Base-by-base conservation (phyloP, 2,329 filamentous ascomycete species). In the Fusarium redolens region DNA sequence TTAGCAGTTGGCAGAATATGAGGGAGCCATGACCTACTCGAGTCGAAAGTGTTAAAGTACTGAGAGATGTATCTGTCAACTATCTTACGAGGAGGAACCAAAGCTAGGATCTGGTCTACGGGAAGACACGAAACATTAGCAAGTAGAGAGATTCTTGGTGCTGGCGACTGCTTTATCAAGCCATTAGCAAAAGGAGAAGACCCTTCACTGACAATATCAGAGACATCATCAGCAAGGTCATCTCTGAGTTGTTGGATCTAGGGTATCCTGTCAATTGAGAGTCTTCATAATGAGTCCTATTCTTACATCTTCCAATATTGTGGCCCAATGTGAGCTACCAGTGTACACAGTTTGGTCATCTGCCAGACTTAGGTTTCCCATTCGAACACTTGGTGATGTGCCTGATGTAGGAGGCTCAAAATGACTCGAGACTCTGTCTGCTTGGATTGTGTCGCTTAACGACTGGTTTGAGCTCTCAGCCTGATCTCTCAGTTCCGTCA, bases 11-110 rank as follows among this genome's bases (percentile, higher is more conserved):
- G 14, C 6, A 15, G 31, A 33, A 51, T 8, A 33, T 33, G 20
- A 20, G 6, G 25, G n/a, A 62, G 28, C 4, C 7, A 35, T 33
- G 31, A 28, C 61, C 14, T 62, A 64, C 56, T 37, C 33, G 61
- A 62, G 38, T 74, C 68, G 13, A 74, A 74, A 6, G 47, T 50
- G 30, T 74, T 74, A n/a, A 74, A 74, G 30, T 74, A 74, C 4
- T 69, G 61, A 8, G 68, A 74, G 28, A 74, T 44, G 5, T 69
- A 58, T 60, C 71, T 74, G 33, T 74, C 72, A 40, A 74, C 71
- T 15, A 72, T 54, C 31, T 52, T 74, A 5, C 61, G 68, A 35
- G 65, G 44, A 31, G 72, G 71, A 11, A 74, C 22, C 56, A 67
- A 65, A 14, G 58, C 44, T 9, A 72, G 41, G n/a, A 73, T 71